Evolutionary conservation across 1,284 basidiomycete genomes (phyloP), one percentile per base, ranked within the genome.

Genomic region (Irpex rosettiformis): DNA sequence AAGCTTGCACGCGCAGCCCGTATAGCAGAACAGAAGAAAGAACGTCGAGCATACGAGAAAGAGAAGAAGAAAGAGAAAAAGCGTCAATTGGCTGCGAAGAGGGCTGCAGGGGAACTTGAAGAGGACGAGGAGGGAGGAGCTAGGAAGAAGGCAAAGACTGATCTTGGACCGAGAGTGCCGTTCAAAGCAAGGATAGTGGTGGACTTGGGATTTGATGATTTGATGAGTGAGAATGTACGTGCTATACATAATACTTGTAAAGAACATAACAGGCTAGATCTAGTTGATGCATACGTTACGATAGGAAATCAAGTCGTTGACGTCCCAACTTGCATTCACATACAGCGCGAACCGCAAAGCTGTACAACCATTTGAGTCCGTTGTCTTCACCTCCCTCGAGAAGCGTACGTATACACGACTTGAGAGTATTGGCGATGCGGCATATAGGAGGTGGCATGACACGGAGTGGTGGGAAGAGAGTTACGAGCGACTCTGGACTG

Each of bases 131-230:
- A 64, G 54, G 71, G 68, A 45, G 67, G 73, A 60, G 70, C 70
- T 56, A 75, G 72, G 67, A 85, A 85, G 72, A 77, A 79, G 62
- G 66, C 67, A 55, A 69, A 68, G 64, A 55, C 59, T 43, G 69
- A 72, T 58, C n/a, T 18, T 18, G 77, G 71, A 6, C 70, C 70
- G 54, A 67, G 65, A 75, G 72, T 64, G 58, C 79, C 70, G 25
- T 95, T 94, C 68, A 79, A 81, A 16, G 93, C 91, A 7, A 84
- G 82, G 33, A 81, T 99, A 1, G 84, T 97, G 21, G 75, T 99
- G 27, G 97, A 99, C 75, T 79, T 97, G 5, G 94, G 89, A 2
- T 99, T 99, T 70, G 97, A 99, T 72, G 86, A 94, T 52, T 80
- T 90, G 73, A 99, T 99, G 97, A 85, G 77, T 52, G 94, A 95